Conservation (phyloP, 208 protist genomes). For the Trypanosoma scelopori region DNA sequence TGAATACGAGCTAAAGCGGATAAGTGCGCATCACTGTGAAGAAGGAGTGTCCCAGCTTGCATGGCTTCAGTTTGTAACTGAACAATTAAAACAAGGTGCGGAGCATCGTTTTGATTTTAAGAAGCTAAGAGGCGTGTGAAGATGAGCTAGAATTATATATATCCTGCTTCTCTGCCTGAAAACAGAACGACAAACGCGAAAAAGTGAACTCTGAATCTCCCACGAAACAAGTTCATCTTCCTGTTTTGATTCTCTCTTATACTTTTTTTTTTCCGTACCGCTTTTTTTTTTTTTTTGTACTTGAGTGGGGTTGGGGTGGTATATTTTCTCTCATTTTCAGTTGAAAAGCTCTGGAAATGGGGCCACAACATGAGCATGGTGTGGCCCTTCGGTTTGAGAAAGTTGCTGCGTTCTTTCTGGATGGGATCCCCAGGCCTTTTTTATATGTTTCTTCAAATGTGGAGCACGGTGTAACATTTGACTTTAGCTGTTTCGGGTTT, state of each 20-base stretch:
- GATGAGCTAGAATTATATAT: slow-evolving; percentile 16
- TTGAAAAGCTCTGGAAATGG: slow-evolving; percentile 28
- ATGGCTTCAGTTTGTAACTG: slow-evolving; percentile 88
- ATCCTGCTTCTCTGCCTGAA: slow-evolving; percentile 18
- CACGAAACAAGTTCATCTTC: too few species aligned
- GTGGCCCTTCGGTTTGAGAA: slow-evolving; percentile 74
- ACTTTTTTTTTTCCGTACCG: too few species aligned
- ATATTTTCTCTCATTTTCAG: too few species aligned
- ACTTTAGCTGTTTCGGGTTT: slow-evolving; percentile 57
- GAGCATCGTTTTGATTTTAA: slow-evolving; percentile 85
- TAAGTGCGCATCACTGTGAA: slow-evolving; percentile 89
- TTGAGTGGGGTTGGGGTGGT: neutral
- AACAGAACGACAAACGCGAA: neutral
- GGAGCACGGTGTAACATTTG: slow-evolving; percentile 47
- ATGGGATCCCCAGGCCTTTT: slow-evolving; percentile 79
- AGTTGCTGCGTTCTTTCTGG: slow-evolving; percentile 79
- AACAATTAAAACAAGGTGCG: slow-evolving; percentile 79
- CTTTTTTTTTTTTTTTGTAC: too few species aligned
- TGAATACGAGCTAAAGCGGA: slow-evolving; percentile 89
- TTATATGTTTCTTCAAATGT: slow-evolving; percentile 34
- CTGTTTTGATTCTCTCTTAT: too few species aligned
- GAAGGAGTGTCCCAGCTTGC: slow-evolving; percentile 84
- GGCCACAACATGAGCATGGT: slow-evolving; percentile 42
- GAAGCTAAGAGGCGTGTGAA: slow-evolving; percentile 49
- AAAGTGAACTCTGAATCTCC: neutral